Conservation (phyloP, 495 filamentous ascomycete genomes). For the Ramalina intermedia region DNA sequence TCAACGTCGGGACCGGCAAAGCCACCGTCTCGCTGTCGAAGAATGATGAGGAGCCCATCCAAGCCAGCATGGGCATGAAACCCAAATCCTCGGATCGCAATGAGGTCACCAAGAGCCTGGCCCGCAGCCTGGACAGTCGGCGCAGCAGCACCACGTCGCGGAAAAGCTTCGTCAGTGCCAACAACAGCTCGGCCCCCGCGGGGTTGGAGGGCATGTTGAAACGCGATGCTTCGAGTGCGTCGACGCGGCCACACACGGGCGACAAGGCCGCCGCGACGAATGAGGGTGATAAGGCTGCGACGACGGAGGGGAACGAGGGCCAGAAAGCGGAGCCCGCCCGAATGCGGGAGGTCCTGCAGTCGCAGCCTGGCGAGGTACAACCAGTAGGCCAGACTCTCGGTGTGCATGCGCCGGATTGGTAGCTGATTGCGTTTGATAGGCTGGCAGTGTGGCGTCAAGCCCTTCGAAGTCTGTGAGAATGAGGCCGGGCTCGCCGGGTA, state of each 20-base stretch:
- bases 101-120: slow-evolving; percentile 57
- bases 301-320: slow-evolving; percentile 22
- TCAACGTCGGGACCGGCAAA: slow-evolving; percentile 75
- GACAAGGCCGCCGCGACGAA: slow-evolving; percentile 22
- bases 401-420: neutral
- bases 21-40: slow-evolving; percentile 80
- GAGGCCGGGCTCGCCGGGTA: slow-evolving; percentile 11
- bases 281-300: slow-evolving; percentile 21
- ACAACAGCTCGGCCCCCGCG: slow-evolving; percentile 2
- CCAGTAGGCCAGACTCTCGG: neutral
- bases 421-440: slow-evolving; percentile 5
- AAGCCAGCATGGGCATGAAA: slow-evolving; percentile 52
- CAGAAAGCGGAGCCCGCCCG: slow-evolving; percentile 13
- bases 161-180: slow-evolving; percentile 33
- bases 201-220: slow-evolving; percentile 6
- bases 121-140: slow-evolving; percentile 76
- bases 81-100: slow-evolving; percentile 22
- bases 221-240: slow-evolving; percentile 4
- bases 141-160: slow-evolving; percentile 73
- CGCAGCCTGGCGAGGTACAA: neutral
- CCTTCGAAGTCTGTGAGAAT: slow-evolving; percentile 9
- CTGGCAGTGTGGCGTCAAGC: neutral
- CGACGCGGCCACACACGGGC: slow-evolving; percentile 21
- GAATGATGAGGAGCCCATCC: slow-evolving; percentile 49
- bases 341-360: slow-evolving; percentile 1